Base-by-base conservation (phyloP, 2,329 filamentous ascomycete species). In the Aspergillus sp. region DNA sequence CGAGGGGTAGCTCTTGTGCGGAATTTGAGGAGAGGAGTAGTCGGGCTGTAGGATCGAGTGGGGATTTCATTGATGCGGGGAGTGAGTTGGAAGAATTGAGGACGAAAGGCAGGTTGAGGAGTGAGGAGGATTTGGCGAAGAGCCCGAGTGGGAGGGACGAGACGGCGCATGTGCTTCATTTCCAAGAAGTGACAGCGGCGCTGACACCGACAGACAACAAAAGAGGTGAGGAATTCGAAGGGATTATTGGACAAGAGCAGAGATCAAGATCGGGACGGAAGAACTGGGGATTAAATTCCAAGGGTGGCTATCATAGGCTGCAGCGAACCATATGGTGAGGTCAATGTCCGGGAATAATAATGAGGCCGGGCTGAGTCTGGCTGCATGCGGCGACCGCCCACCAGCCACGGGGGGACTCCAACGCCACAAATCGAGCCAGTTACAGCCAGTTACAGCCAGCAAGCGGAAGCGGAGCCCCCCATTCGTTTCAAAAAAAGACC, bases 81-180 rank as follows among this genome's bases (percentile, higher is more conserved):
- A 11, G 5, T 21, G 21, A 25, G 47, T 54, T 51, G 62, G 30
- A 66, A 27, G 41, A 66, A 60, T 8, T 64, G 57, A 11, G 57
- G 8, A 54, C 54, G 67, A 27, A 66, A 42, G 25, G 49, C 57
- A 58, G 62, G 54, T 42, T 64, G 51, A 17, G 73, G 66, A 32
- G 64, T 6, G 15, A 73, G 53, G 62, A 75, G 74, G 51, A 66
- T 69, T 49, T 65, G 68, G 56, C 72, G 72, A 55, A 75, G 63
- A 17, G 68, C 70, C 51, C 73, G 72, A 52, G 72, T 68, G 10
- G 70, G 70, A 6, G 72, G 74, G 42, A 72, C 57, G 61, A 75
- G 68, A 47, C 71, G 66, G 54, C 73, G 72, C 30, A 67, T 69
- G 59, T 74, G 72, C 57, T 69, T 73, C 74, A 76, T 75, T 17